Conservation (phyloP, 805 yeast genomes). For the Pichia exigua region DNA sequence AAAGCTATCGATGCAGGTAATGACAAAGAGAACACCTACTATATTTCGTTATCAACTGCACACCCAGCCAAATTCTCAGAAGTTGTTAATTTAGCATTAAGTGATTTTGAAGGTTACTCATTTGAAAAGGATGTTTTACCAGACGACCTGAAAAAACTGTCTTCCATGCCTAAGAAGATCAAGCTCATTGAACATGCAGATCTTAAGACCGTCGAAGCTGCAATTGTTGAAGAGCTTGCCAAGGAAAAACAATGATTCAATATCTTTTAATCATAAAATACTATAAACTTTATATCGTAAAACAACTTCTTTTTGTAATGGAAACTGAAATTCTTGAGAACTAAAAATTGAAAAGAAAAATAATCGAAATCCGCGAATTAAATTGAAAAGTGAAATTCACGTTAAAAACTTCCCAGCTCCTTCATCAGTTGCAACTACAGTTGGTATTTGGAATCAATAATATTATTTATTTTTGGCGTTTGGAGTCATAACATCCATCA, state of each 20-base stretch:
- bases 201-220: slow-evolving; percentile 62
- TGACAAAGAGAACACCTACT: slow-evolving; percentile 33
- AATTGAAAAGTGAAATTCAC: not conserved
- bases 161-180: slow-evolving; percentile 66
- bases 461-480: not conserved
- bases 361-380: not conserved
- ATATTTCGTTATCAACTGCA: slow-evolving; percentile 87
- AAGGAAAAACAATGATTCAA: slow-evolving; percentile 27
- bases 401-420: not conserved
- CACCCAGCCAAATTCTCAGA: slow-evolving; percentile 98
- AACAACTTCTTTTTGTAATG: not conserved
- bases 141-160: slow-evolving; percentile 68
- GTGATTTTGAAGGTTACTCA: slow-evolving; percentile 60
- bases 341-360: not conserved
- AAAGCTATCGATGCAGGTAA: slow-evolving; percentile 41
- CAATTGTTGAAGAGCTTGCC: slow-evolving; percentile 64
- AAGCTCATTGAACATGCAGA: slow-evolving; percentile 64
- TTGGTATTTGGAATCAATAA: not conserved
- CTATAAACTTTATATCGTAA: not conserved
- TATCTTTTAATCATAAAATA: not conserved
- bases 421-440: no score
- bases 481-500: not conserved
- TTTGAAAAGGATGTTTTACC: slow-evolving; percentile 89
- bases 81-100: slow-evolving; percentile 80
- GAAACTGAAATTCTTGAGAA: not conserved